Conservation (phyloP, 73 alveolate genomes). For the Symbiodinium natans region DNA sequence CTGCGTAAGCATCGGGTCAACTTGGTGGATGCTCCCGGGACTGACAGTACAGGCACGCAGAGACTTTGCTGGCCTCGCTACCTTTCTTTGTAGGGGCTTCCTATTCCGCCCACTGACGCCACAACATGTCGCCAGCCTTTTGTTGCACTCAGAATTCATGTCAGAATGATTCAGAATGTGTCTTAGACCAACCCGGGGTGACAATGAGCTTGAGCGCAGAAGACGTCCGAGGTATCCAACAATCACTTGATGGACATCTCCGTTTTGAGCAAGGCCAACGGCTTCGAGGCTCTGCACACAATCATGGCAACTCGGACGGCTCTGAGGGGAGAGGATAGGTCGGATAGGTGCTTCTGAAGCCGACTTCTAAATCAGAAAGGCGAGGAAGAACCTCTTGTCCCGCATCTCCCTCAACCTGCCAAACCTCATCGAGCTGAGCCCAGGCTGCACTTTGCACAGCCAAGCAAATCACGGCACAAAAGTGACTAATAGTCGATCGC, state of each 20-base stretch:
- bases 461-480: no score
- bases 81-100: no score
- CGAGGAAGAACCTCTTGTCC: conserved; percentile 53
- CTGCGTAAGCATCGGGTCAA: conserved; percentile 37
- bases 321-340: neutral
- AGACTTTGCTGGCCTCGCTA: no score
- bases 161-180: no score
- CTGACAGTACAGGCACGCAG: no score
- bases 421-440: conserved; percentile 39
- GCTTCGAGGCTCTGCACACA: conserved; percentile 72
- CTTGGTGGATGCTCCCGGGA: conserved; percentile 37
- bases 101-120: no score
- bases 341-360: neutral
- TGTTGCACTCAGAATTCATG: no score
- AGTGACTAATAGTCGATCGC: no score
- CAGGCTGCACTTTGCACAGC: neutral
- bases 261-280: conserved; percentile 51
- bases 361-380: neutral
- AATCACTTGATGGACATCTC: conserved; percentile 68
- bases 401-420: conserved; percentile 60
- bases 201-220: no score
- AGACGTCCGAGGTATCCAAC: conserved; percentile 87
- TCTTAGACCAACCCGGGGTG: no score
- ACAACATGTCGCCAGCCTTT: no score
- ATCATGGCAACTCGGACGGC: conserved; percentile 57